Conservation (phyloP, 345 rosid genomes). For the Citrus glauca region DNA sequence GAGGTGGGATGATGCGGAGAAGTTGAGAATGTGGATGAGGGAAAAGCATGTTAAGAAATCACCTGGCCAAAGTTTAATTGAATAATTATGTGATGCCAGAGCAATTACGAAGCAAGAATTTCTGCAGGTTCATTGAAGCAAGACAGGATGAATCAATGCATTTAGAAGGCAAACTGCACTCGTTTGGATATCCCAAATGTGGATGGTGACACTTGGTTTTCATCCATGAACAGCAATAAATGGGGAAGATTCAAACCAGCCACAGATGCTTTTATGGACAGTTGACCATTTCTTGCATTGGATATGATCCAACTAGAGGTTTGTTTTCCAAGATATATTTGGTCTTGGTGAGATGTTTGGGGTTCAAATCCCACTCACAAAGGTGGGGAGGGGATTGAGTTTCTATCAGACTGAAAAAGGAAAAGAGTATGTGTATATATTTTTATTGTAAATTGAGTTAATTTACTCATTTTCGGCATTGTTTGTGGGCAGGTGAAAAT, state of each 20-base stretch:
- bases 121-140: neutral
- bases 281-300: neutral
- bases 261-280: neutral
- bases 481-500: no score
- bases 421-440: no score
- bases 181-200: neutral
- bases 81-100: neutral
- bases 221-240: neutral
- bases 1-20: conserved; percentile 68
- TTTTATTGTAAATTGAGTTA: no score
- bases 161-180: neutral
- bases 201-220: neutral
- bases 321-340: no score
- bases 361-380: no score
- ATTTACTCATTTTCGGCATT: no score
- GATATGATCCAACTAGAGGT: no score
- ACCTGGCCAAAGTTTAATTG: conserved; percentile 37
- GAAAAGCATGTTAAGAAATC: conserved; percentile 42
- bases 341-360: no score
- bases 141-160: neutral
- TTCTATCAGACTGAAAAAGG: no score
- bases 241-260: neutral
- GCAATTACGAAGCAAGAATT: neutral
- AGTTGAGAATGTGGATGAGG: conserved; percentile 48
- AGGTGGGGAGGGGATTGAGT: no score